Base-by-base conservation (phyloP, 495 filamentous ascomycete species). In the Neurospora intermedia region DNA sequence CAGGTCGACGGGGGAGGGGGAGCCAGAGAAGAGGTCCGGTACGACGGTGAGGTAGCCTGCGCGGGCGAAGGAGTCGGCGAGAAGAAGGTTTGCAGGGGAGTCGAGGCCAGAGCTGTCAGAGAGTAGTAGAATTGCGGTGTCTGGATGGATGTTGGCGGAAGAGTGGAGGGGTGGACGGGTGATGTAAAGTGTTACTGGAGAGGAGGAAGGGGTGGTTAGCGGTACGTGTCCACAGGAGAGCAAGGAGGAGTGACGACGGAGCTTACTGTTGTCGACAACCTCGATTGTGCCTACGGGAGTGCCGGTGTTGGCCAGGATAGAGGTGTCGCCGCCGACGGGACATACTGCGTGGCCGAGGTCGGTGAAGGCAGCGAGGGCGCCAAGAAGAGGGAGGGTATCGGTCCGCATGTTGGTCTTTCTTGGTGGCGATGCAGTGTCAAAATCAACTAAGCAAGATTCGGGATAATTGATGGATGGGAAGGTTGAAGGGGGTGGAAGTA, bases 61-160 rank as follows among this genome's bases (percentile, higher is more conserved):
- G 75, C 87, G 87, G 71, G 92, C 92, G 78, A 89, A 92, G 78
- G 89, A 88, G 81, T 95, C 92, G 74, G 91, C 91, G 42, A 94
- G 84, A 80, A 94, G 88, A 80, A 90, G 87, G 73, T 89, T 83
- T 80, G 93, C 90, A 76, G 83, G 77, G 78, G 88, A 88, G 76
- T 78, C 76, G 54, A 91, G 82, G 73, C 90, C 90, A 76, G 87
- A 88, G 75, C 91, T 83, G 73, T 92, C 90, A 70, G 86, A 86
- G 41, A 92, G 77, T 86, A 84, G 72, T n/a, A 86, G 70, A 27
- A 88, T 84, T 27, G 80, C 86, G 23, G 79, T 81, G 72, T 84
- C 83, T 40, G 84, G 83, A 43, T 78, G 72, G 16, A 79, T 83
- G 69, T 81, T 81, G 69, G 85, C 82, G 59, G 74, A 71, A 23